phyloP scores from a whole-genome alignment of 805 yeast species.

The Zygotorulaspora sp. region DNA sequence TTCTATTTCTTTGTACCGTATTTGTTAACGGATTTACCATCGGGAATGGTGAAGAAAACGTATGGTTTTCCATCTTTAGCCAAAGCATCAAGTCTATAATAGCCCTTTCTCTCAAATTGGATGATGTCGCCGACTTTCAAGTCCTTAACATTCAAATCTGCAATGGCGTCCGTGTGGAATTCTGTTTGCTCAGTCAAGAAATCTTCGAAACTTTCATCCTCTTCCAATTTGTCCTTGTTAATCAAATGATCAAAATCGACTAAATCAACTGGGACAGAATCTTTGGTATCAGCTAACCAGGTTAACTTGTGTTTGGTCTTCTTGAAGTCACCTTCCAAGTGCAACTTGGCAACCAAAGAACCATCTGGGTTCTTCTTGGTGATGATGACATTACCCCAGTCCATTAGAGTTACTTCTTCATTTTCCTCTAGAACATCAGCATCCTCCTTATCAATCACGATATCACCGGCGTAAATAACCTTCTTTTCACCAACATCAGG shows the following conservation, averaged over 20 bases:
- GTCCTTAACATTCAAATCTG: constrained; percentile 70
- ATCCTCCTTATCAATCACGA: constrained; percentile 83
- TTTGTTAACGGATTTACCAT: constrained; percentile 78
- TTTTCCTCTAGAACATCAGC: constrained; percentile 68
- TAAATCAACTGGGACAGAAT: constrained; percentile 67
- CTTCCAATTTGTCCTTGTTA: constrained; percentile 92
- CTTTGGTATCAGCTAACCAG: constrained; percentile 84
- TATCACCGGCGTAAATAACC: constrained; percentile 58
- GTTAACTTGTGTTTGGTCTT: constrained; percentile 92
- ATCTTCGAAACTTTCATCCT: constrained; percentile 89
- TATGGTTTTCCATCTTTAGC: constrained; percentile 57
- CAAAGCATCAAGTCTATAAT: constrained; percentile 69
- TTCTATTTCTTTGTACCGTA: constrained; percentile 65
- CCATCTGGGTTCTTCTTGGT: constrained; percentile 64
- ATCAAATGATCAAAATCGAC: constrained; percentile 92
- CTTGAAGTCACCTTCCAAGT: constrained; percentile 94
- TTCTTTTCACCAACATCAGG: constrained; percentile 83
- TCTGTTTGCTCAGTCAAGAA: constrained; percentile 84
- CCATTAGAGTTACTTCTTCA: constrained; percentile 97
- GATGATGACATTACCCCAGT: constrained; percentile 93
- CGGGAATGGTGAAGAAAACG: constrained; percentile 90
- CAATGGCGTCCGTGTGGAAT: constrained; percentile 72
- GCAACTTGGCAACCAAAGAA: constrained; percentile 69
- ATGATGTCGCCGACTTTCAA: constrained; percentile 83
- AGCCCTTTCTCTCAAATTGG: constrained; percentile 97